Evolutionary conservation across 441 rosid species (phyloP), one percentile per base, ranked within the genome.

Genomic region (Jatropha podagrica): DNA sequence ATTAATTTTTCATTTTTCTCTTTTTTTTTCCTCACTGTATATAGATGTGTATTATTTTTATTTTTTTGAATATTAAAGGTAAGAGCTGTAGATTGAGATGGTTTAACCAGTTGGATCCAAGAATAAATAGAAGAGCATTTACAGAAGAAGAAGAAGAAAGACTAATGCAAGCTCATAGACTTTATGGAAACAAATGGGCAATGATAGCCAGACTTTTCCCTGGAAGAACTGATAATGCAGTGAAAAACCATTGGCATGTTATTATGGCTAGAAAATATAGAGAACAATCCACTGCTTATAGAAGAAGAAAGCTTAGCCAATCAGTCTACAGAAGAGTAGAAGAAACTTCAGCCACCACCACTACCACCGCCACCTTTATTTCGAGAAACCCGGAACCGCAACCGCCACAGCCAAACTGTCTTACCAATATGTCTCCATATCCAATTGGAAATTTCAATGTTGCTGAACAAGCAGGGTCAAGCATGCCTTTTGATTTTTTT

Each of bases 171-270:
- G 92, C 94, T 65, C 97, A 92, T 76, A 85, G 89, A 69, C 85
- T 91, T 58, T 92, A 92, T 74, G 97, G 97, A 1, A 92, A 91
- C 88, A 92, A 92, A 79, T 92, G 97, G 96, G 97, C 97, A 49
- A 89, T 91, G 96, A 92, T 92, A 69, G 96, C 97, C 0, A 86
- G 94, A 84, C 87, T 91, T 51, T 92, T 92, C 76, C 97, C 96
- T 11, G 97, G 97, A 13, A 87, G 97, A 67, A 92, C 97, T 14
- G 97, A 92, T 81, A 92, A 92, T 80, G 92, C 96, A 26, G 96
- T 92, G 42, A 92, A 92, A 88, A 92, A 92, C 73, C 97, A 92
- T 76, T 92, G 94, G 96, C 97, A 92, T 82, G 97, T 92, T 8
- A 88, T 91, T 0, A 88, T 92, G 96, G 93, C 97, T 54, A 90